phyloP scores from a whole-genome alignment of 768 basidiomycete species.

The Terana coerulea region DNA sequence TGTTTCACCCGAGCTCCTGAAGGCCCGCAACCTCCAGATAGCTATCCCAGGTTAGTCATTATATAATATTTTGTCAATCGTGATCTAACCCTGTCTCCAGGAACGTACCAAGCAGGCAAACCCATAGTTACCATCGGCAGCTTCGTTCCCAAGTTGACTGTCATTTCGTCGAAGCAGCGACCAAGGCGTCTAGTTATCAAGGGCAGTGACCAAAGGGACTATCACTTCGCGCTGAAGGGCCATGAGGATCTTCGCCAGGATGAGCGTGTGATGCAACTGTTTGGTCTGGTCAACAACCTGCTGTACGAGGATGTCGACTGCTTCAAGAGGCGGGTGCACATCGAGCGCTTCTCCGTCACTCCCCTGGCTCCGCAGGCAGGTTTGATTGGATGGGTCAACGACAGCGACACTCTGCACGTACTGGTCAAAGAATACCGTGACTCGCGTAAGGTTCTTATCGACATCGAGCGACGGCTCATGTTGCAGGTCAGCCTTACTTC shows the following conservation, averaged over 20 bases:
- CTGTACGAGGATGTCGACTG: conserved; percentile 90
- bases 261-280: conserved; percentile 98
- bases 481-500: conserved; percentile 82
- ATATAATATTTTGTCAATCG: background rate
- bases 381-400: conserved; percentile 91
- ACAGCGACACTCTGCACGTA: conserved; percentile 93
- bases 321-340: conserved; percentile 94
- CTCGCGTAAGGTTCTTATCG: conserved; percentile 91
- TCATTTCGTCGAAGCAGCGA: conserved; percentile 96
- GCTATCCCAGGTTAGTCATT: conserved; percentile 82
- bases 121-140: conserved; percentile 76
- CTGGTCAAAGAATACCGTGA: conserved; percentile 96
- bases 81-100: conserved; percentile 33
- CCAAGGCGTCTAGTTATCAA: conserved; percentile 84
- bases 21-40: conserved; percentile 84
- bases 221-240: conserved; percentile 90
- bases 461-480: conserved; percentile 99
- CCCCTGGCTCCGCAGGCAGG: conserved; percentile 96
- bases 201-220: conserved; percentile 91
- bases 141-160: conserved; percentile 86
- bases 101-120: conserved; percentile 89
- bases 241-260: conserved; percentile 99
- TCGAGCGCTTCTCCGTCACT: conserved; percentile 89
- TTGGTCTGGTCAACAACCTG: conserved; percentile 93
- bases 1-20: conserved; percentile 89